Percentiles rank a stretch among this genome's conserved stretches.
phyloP scores from a whole-genome alignment of 306 rosid species.

The Gillenia trifoliata region DNA sequence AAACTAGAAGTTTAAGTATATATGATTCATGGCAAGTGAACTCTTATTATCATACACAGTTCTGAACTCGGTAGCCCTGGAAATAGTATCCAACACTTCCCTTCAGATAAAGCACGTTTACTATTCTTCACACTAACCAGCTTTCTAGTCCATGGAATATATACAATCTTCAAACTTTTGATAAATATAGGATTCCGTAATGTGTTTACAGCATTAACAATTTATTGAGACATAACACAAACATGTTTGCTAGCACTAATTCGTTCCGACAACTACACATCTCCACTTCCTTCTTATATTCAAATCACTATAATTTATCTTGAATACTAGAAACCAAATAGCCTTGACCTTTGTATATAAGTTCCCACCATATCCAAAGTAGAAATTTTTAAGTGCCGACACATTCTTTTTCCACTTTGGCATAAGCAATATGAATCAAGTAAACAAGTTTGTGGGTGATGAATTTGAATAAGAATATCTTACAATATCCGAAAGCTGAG shows the following conservation, averaged over 20 bases:
- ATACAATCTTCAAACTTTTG: not conserved
- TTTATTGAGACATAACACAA: not conserved
- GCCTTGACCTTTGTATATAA: not conserved
- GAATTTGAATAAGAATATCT: slow-evolving; percentile 2
- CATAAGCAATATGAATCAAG: not conserved
- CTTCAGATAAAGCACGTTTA: not conserved
- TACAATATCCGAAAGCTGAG: slow-evolving; percentile 31
- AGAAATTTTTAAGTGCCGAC: not conserved
- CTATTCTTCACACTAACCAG: not conserved
- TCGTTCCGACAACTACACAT: not conserved
- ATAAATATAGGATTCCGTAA: not conserved
- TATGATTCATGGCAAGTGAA: not conserved
- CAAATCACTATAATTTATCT: not conserved
- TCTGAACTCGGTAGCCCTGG: not conserved
- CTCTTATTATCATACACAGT: not conserved
- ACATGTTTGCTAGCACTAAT: not conserved
- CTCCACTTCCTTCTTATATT: not conserved
- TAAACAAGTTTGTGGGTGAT: not conserved
- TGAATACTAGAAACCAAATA: not conserved
- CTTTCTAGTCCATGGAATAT: not conserved
- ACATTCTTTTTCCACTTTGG: not conserved
- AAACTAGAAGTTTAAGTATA: not conserved
- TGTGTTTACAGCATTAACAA: not conserved
- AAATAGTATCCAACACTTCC: not conserved
- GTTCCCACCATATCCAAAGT: not conserved